These are phyloP conservation scores for Ganoderma multipileum DNA, from an alignment of 1,284 basidiomycete species.

Conservation along the genomic window DNA sequence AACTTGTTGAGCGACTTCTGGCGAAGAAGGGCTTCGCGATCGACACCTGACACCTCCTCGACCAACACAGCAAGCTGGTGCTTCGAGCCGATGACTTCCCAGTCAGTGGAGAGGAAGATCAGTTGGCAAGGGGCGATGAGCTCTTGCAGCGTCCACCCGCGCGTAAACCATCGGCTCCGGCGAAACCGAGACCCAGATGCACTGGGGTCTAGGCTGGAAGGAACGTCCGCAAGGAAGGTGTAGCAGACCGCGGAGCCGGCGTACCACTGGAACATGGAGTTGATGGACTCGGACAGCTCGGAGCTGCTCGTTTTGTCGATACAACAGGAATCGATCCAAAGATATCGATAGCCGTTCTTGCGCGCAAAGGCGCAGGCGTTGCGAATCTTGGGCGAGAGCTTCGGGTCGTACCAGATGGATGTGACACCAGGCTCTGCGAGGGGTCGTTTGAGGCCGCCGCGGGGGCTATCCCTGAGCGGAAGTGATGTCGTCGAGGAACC, in stretches of 20 bases:
- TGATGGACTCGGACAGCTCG: slow-evolving; percentile 7
- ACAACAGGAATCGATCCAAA: slow-evolving; percentile 5
- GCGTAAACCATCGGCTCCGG: slow-evolving; percentile 3
- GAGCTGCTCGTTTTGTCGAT: slow-evolving; percentile 8
- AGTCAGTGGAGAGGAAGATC: background rate
- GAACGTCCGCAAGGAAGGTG: slow-evolving; percentile 3
- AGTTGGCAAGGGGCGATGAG: background rate
- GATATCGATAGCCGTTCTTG: background rate
- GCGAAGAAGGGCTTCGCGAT: background rate
- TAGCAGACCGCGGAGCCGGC: background rate
- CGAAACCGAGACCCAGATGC: background rate
- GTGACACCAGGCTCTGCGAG: background rate
- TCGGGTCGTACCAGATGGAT: background rate
- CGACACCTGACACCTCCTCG: background rate
- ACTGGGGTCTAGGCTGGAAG: background rate
- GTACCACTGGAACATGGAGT: slow-evolving; percentile 8
- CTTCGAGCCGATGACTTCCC: slow-evolving; percentile 5
- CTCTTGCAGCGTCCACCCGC: slow-evolving; percentile 11
- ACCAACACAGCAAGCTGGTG: background rate
- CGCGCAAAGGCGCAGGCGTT: slow-evolving; percentile 5
- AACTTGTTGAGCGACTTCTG: background rate
- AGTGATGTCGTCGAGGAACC: no score
- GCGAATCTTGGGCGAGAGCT: background rate
- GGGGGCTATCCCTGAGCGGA: no score
- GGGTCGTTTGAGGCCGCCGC: no score